Conservation (phyloP, 2,329 filamentous ascomycete species). For the Thermomyces lanuginosus region DNA sequence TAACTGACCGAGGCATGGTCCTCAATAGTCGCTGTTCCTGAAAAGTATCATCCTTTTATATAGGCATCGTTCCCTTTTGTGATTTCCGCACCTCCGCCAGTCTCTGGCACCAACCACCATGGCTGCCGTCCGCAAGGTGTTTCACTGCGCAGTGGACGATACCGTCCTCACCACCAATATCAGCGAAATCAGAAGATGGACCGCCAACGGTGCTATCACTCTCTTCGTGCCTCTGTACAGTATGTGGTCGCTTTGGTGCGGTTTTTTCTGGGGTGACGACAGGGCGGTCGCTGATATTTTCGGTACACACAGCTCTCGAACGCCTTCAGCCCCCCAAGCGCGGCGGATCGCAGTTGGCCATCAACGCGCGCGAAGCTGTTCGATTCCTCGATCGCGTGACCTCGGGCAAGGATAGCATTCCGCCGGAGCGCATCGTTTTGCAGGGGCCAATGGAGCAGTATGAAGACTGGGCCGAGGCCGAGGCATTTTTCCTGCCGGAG, state of each 20-base stretch:
- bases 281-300: slow-evolving; percentile 6
- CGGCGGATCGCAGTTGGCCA: slow-evolving; percentile 30
- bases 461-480: slow-evolving; percentile 30
- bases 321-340: slow-evolving; percentile 31
- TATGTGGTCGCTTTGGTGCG: slow-evolving; percentile 14
- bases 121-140: slow-evolving; percentile 29
- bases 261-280: neutral
- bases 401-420: slow-evolving; percentile 29
- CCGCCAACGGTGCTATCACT: slow-evolving; percentile 32
- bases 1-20: too few relatives aligned
- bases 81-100: slow-evolving; percentile 1
- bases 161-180: slow-evolving; percentile 37
- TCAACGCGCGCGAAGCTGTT: slow-evolving; percentile 36
- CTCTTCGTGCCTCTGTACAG: slow-evolving; percentile 37
- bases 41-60: too few relatives aligned
- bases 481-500: slow-evolving; percentile 30
- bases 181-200: slow-evolving; percentile 37
- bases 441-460: slow-evolving; percentile 36
- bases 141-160: slow-evolving; percentile 38
- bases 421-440: slow-evolving; percentile 28
- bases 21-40: too few relatives aligned
- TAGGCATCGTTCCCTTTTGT: too few relatives aligned
- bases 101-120: slow-evolving; percentile 11
- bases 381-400: slow-evolving; percentile 36
- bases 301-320: slow-evolving; percentile 24